A percentile compares a stretch with the other conserved stretches of the same genome.
phyloP scores from a whole-genome alignment of 192 early-diverging fungal genomes.

The Spizellomyces punctatus region DNA sequence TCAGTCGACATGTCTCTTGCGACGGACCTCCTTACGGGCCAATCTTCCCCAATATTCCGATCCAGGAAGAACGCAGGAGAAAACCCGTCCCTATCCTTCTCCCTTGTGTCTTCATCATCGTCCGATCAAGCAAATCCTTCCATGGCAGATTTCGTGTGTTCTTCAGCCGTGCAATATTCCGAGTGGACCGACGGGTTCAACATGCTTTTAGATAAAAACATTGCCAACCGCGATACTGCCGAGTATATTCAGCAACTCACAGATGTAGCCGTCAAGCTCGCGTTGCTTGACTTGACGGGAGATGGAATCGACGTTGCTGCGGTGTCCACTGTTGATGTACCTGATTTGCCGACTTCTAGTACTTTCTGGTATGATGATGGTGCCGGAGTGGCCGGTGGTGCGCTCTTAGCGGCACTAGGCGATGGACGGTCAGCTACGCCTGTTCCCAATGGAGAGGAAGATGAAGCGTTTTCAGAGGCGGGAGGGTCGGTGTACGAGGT shows the following conservation, averaged over 20 bases:
- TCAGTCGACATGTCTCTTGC: slow-evolving; percentile 54
- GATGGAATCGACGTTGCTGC: slow-evolving; percentile 53
- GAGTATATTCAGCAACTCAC: slow-evolving; percentile 65
- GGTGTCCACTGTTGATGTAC: background rate
- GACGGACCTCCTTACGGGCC: slow-evolving; percentile 49
- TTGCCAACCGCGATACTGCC: slow-evolving; percentile 66
- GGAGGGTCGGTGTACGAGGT: slow-evolving; percentile 1
- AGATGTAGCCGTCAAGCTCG: slow-evolving; percentile 69
- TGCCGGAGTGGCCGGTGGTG: background rate
- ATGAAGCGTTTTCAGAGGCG: slow-evolving; percentile 14
- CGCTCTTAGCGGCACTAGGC: background rate
- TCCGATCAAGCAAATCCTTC: slow-evolving; percentile 30
- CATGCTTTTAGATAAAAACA: slow-evolving; percentile 67
- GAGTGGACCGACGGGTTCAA: slow-evolving; percentile 81
- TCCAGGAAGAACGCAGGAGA: slow-evolving; percentile 36
- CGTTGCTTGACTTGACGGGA: slow-evolving; percentile 66
- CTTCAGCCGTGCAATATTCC: slow-evolving; percentile 44
- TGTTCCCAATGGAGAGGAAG: slow-evolving; percentile 2
- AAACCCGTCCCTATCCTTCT: slow-evolving; percentile 47
- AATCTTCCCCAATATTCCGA: slow-evolving; percentile 35
- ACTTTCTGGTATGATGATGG: slow-evolving; percentile 24
- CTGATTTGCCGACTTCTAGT: background rate
- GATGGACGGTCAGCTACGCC: background rate
- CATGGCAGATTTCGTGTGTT: slow-evolving; percentile 62
- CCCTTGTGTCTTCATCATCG: slow-evolving; percentile 44